phyloP scores from a whole-genome alignment of 1,139 yeast genomes.

The Lodderomyces theae region DNA sequence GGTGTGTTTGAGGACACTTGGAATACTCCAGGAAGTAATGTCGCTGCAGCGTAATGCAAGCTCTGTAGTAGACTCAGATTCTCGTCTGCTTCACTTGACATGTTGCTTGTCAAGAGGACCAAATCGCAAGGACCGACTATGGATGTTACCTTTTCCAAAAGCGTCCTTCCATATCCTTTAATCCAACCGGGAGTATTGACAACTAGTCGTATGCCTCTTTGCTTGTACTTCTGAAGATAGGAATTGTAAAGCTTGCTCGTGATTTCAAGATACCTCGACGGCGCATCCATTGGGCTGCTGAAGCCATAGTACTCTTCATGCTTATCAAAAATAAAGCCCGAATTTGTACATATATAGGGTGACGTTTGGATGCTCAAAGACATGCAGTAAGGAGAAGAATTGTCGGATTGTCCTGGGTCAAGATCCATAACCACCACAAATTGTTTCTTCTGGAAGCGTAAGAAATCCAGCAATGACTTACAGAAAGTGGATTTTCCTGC shows the following conservation, averaged over 20 bases:
- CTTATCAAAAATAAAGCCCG: constrained; percentile 26
- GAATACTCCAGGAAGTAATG: constrained; percentile 18
- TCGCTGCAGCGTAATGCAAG: neutral
- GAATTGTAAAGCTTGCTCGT: constrained; percentile 41
- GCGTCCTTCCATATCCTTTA: constrained; percentile 78
- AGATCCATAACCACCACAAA: constrained; percentile 59
- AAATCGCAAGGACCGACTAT: constrained; percentile 55
- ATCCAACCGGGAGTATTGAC: constrained; percentile 94
- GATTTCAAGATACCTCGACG: constrained; percentile 51
- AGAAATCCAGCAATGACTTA: constrained; percentile 51
- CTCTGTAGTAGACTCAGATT: constrained; percentile 23
- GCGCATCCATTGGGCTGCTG: constrained; percentile 69
- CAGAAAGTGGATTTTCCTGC: constrained; percentile 82
- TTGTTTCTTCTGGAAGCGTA: constrained; percentile 19
- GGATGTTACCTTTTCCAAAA: constrained; percentile 50
- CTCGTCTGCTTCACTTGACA: constrained; percentile 22
- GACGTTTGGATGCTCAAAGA: constrained; percentile 34
- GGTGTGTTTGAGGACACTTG: constrained; percentile 27
- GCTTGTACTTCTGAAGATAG: constrained; percentile 26
- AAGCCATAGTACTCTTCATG: constrained; percentile 62
- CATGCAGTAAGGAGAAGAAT: constrained; percentile 68
- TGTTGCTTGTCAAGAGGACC: constrained; percentile 30
- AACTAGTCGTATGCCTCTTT: constrained; percentile 45
- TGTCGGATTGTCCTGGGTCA: constrained; percentile 93
- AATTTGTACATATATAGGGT: constrained; percentile 8